Base-by-base conservation (phyloP, 2,329 filamentous ascomycete genomes). In the Fusarium guadeloupense region DNA sequence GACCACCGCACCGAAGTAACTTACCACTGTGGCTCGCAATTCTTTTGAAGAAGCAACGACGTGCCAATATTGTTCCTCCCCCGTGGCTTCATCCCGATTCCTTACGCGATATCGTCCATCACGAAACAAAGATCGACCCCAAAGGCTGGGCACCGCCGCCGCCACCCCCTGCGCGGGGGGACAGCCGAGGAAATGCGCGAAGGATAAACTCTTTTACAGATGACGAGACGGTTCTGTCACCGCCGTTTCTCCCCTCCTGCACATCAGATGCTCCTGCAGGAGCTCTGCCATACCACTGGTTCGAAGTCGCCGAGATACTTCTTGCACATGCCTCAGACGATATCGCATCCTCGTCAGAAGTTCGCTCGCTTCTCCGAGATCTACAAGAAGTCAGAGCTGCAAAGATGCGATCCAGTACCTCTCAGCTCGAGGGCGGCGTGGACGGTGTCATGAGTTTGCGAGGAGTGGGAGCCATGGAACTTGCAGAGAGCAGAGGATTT, bases 21-120 rank as follows among this genome's bases (percentile, higher is more conserved):
- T 76, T 98, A 1, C 94, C 95, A 0, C 86, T 99, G 55, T 99
- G 95, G 95, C 90, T 99, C 14, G 95, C 95, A 3, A 84, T 98
- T 14, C 88, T 98, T 20, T 88, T 99, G 49, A 98, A 98, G 78
- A 92, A 93, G 62, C 95, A 99, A 78, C 88, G 90, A 48, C 90
- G 95, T 70, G 93, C 93, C 68, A 97, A 97, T 78, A 97, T 99
- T 65, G 81, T 95, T 5, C 89, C 95, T 0, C 95, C 95, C 9
- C 83, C 92, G 14, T 99, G 95, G 95, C 86, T 99, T 8, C 87
- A 90, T 59, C 84, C 90, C 0, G 81, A 88, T 58, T 90, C 91
- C 4, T 87, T 99, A 6, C 82, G 86, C 59, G 82, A 89, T 9
- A 90, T 98, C 59, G 86, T 98, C 58, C 85, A 91, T 52, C 83